Conservation (phyloP, 164 flowering plant species). For the Paratinospora sagittata region DNA sequence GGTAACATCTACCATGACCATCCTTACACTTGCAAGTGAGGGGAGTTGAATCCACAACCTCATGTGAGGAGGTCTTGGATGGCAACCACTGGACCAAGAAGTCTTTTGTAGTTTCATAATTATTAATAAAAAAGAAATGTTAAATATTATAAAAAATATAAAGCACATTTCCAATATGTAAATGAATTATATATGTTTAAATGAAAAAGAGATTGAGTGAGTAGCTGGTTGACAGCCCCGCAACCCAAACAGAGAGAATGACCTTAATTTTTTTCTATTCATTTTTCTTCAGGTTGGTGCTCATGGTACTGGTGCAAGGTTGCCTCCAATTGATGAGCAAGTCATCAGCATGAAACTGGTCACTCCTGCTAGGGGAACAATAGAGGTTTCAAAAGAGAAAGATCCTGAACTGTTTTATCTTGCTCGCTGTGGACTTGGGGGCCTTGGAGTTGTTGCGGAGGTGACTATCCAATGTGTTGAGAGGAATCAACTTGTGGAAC, state of each 20-base stretch:
- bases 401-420: slow-evolving; percentile 90
- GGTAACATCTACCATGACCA: no score
- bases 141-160: no score
- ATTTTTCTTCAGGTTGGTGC: slow-evolving; percentile 76
- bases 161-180: no score
- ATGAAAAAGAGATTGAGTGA: no score
- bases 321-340: slow-evolving; percentile 99
- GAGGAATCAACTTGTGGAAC: slow-evolving; percentile 92
- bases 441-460: slow-evolving; percentile 96
- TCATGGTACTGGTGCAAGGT: slow-evolving; percentile 96
- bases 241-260: background rate
- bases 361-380: slow-evolving; percentile 93
- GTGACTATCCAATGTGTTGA: slow-evolving; percentile 98
- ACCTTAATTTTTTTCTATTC: slow-evolving; percentile 7
- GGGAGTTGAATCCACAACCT: no score
- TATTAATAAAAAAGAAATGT: no score
- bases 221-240: no score
- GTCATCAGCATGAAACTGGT: slow-evolving; percentile 90
- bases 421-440: slow-evolving; percentile 98
- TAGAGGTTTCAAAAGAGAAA: slow-evolving; percentile 85
- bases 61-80: no score
- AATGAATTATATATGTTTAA: no score
- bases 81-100: no score
- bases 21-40: no score
- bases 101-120: no score